Percentiles rank a stretch among this genome's conserved stretches.
Evolutionary conservation across 345 rosid species (phyloP).

Genomic region (Populus nigra): DNA sequence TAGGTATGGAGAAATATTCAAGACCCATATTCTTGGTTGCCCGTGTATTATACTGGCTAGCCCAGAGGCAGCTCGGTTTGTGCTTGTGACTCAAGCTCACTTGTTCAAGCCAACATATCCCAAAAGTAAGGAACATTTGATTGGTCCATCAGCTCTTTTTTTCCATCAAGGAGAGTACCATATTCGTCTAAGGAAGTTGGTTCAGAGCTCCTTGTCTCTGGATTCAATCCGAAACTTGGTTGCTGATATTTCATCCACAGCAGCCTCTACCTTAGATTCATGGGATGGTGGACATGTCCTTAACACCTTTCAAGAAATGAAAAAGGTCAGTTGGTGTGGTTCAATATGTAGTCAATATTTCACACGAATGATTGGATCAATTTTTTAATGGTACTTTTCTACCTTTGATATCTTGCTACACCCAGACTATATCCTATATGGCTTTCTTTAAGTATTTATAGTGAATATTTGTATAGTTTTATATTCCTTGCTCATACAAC

Average conservation of each 20-base stretch:
- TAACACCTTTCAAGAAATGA: constrained; percentile 79
- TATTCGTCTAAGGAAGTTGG: constrained; percentile 58
- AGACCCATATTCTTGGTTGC: constrained; percentile 83
- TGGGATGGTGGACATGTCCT: constrained; percentile 51
- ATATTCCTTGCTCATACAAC: not conserved
- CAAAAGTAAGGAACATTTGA: constrained; percentile 75
- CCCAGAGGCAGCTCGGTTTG: constrained; percentile 81
- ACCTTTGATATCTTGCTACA: not conserved
- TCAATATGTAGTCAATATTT: not conserved
- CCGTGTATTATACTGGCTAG: constrained; percentile 91
- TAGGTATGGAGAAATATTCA: constrained; percentile 90
- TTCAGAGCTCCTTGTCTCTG: constrained; percentile 60
- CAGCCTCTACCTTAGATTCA: constrained; percentile 46
- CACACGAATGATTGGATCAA: constrained; percentile 5
- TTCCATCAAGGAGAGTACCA: constrained; percentile 90
- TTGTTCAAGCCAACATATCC: constrained; percentile 93
- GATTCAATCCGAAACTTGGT: constrained; percentile 55
- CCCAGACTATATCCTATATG: not conserved
- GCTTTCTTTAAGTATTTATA: constrained; percentile 1
- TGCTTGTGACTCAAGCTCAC: constrained; percentile 63
- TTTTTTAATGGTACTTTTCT: not conserved
- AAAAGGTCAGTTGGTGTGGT: constrained; percentile 50
- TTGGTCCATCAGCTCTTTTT: constrained; percentile 80
- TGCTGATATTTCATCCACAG: constrained; percentile 48
- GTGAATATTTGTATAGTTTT: not conserved